Percentiles rank a stretch among this genome's conserved stretches.
Conservation (phyloP, 768 basidiomycete genomes). For the Exidia glandulosa region DNA sequence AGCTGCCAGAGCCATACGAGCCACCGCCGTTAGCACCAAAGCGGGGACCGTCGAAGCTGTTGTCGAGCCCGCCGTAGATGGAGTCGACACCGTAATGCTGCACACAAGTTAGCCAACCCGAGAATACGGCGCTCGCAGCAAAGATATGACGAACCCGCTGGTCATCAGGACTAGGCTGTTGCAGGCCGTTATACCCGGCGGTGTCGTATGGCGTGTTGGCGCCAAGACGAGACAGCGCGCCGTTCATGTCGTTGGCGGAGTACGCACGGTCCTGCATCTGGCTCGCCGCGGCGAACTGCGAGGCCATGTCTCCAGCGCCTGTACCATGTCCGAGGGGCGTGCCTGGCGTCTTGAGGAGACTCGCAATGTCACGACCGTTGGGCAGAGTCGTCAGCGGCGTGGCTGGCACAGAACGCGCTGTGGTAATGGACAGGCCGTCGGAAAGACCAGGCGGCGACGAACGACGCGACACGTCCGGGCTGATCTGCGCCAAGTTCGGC, state of each 20-base stretch:
- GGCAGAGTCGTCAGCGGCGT: conserved; percentile 57
- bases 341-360: conserved; percentile 55
- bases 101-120: conserved; percentile 5
- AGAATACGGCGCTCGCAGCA: too few relatives aligned
- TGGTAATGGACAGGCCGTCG: conserved; percentile 40
- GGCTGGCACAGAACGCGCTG: conserved; percentile 68
- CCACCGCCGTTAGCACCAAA: conserved; percentile 11
- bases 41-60: conserved; percentile 34
- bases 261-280: conserved; percentile 40
- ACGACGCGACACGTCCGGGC: conserved; percentile 47
- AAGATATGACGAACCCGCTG: conserved; percentile 40
- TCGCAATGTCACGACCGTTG: conserved; percentile 19
- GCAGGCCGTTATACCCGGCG: conserved; percentile 41
- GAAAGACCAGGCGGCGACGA: conserved; percentile 60
- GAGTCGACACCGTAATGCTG: conserved; percentile 51
- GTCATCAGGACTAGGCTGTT: conserved; percentile 42
- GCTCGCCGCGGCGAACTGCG: conserved; percentile 23
- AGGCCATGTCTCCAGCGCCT: conserved; percentile 21
- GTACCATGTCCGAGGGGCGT: conserved; percentile 38
- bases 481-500: conserved; percentile 51
- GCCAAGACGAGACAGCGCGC: conserved; percentile 60
- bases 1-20: conserved; percentile 49
- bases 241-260: conserved; percentile 47
- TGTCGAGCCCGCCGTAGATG: conserved; percentile 31
- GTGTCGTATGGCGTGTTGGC: conserved; percentile 14